Evolutionary conservation across 2,329 filamentous ascomycete genomes (phyloP).

Genomic region (Plectosphaerella cucumerina): DNA sequence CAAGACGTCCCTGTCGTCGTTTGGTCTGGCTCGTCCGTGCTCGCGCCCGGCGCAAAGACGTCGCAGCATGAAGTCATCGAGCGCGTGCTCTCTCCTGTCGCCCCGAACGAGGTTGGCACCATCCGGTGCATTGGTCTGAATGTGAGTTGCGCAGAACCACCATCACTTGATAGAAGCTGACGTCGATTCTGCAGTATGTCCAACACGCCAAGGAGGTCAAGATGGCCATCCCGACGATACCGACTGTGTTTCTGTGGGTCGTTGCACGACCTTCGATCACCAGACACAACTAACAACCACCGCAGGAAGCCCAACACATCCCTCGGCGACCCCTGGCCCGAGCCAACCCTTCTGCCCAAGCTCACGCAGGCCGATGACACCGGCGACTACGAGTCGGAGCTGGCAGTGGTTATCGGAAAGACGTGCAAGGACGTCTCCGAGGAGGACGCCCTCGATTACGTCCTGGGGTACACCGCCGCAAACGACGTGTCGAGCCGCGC

Average conservation of each 20-base stretch:
- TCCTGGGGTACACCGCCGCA: constrained; percentile 59
- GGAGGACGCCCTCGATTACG: constrained; percentile 51
- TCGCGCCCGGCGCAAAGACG: constrained; percentile 49
- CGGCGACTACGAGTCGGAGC: constrained; percentile 56
- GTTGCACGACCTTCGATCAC: no score
- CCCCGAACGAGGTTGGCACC: constrained; percentile 18
- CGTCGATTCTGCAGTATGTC: constrained; percentile 21
- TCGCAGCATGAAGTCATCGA: constrained; percentile 39
- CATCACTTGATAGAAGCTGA: constrained; percentile 14
- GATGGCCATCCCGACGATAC: constrained; percentile 46
- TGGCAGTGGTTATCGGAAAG: constrained; percentile 51
- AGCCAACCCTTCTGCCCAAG: constrained; percentile 48
- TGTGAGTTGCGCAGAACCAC: constrained; percentile 19
- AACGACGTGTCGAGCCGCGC: constrained; percentile 61
- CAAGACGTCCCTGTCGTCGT: constrained; percentile 52
- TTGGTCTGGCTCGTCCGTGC: constrained; percentile 54
- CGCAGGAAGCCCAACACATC: constrained; percentile 46
- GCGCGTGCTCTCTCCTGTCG: constrained; percentile 40
- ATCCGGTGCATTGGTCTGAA: constrained; percentile 54
- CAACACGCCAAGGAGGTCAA: constrained; percentile 42
- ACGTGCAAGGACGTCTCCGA: constrained; percentile 50
- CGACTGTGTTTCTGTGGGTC: constrained; percentile 49
- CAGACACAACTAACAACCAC: no score
- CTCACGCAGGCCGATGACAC: constrained; percentile 42
- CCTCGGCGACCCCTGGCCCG: constrained; percentile 50